These are phyloP conservation scores for Ceratonia siliqua DNA, from an alignment of 306 rosid species.

Conservation along the genomic window DNA sequence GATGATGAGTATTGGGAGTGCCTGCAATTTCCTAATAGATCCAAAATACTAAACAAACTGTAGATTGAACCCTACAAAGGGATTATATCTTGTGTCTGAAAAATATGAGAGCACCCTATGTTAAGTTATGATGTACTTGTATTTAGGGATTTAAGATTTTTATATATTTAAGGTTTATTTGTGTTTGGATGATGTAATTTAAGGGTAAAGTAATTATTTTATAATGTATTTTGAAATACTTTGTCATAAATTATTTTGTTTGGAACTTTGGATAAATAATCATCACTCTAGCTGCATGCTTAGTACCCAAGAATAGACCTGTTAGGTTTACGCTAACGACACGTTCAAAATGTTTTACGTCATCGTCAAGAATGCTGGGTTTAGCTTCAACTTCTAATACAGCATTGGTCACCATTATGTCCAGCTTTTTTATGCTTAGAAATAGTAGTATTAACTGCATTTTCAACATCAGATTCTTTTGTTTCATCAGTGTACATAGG, in stretches of 20 bases:
- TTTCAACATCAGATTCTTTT: slow-evolving; percentile 38
- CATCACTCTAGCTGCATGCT: slow-evolving; percentile 42
- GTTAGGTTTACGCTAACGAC: slow-evolving; percentile 25
- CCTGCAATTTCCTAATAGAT: neutral
- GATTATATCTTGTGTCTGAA: no score
- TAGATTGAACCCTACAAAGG: no score
- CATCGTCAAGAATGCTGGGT: slow-evolving; percentile 37
- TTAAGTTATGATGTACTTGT: no score
- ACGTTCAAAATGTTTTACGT: slow-evolving; percentile 27
- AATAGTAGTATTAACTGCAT: neutral
- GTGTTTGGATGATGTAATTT: no score
- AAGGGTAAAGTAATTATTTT: no score
- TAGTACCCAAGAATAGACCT: slow-evolving; percentile 41
- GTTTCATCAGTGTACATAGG: slow-evolving; percentile 41
- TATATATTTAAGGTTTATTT: no score
- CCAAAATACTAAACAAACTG: neutral
- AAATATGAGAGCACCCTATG: no score
- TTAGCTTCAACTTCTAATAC: neutral
- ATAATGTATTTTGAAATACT: no score
- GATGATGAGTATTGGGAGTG: neutral
- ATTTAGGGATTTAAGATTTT: no score
- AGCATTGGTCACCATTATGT: slow-evolving; percentile 62
- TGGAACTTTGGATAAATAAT: no score
- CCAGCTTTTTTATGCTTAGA: slow-evolving; percentile 45
- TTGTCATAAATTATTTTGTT: no score